Evolutionary conservation across 129 eudicot species (phyloP), one percentile per base, ranked within the genome.

Genomic region (Flaveria brownii): DNA sequence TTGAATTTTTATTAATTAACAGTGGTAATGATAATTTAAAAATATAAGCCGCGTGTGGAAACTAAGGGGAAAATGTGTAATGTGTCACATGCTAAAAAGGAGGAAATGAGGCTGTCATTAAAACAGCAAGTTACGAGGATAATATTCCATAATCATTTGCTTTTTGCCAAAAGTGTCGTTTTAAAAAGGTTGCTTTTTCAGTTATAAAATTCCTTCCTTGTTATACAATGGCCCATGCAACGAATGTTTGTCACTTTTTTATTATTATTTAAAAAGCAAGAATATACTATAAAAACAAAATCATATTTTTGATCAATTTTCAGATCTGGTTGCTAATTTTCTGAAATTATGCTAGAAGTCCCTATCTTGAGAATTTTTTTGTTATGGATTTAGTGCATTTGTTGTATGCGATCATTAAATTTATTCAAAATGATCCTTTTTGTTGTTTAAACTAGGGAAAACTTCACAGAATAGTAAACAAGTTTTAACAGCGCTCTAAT

Each of bases 121-220:
- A 45, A 56, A 56, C 81, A 56, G 17, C 82, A 69, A 43, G 9
- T 78, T 78, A 68, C 76, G 70, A 78, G 82, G 75, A 56, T 43
- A 68, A 68, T 69, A 78, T 69, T 78, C 82, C 70, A 42, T 78
- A 10, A 69, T 69, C 51, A 57, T 69, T 43, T 69, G 76, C 76
- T 56, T 43, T 77, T 77, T 77, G 81, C 70, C 76, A 77, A 69
- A 77, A 69, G 49, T 51, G 47, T 54, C 51, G 47, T 23, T 68
- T 52, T 69, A 68, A 23, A 77, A 68, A 68, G 61, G n/a, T 77
- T 43, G 33, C 75, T 43, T 77, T 36, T 68, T 69, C 59, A 42
- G 60, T 42, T 55, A 23, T 55, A 77, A 41, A 41, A 77, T n/a
- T 69, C 57, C 46, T 55, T 69, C 57, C 46, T 55, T 77, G 68